These are phyloP conservation scores for Ogataea dorogensis DNA, from an alignment of 805 yeast genomes.

Conservation along the genomic window DNA sequence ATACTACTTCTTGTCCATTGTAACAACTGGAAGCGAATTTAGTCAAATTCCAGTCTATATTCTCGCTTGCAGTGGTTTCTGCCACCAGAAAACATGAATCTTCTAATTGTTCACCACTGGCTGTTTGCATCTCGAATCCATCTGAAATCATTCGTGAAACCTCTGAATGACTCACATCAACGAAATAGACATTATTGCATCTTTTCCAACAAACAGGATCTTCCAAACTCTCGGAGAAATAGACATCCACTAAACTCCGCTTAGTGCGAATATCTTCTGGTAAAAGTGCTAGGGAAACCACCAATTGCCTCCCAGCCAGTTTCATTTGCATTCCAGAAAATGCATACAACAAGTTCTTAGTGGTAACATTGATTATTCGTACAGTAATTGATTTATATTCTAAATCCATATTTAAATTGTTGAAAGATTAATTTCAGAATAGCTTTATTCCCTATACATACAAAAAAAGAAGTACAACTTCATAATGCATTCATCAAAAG, in stretches of 20 bases:
- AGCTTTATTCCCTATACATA: constrained; percentile 6
- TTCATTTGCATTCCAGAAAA: constrained; percentile 1
- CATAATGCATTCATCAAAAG: constrained; percentile 18
- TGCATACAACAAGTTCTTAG: neutral
- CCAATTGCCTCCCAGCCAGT: neutral
- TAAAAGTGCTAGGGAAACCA: neutral
- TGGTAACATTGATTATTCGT: neutral
- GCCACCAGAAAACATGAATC: constrained; percentile 18
- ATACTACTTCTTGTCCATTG: constrained; percentile 7
- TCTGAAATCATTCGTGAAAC: constrained; percentile 5
- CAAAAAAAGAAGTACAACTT: constrained; percentile 7
- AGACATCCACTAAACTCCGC: neutral
- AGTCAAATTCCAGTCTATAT: too few species aligned
- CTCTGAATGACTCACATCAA: neutral
- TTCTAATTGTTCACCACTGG: constrained; percentile 26
- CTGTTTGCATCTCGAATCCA: constrained; percentile 29
- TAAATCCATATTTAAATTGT: constrained; percentile 1
- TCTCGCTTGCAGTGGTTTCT: too few species aligned
- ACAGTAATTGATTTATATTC: constrained; percentile 1
- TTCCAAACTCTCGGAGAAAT: neutral
- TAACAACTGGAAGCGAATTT: neutral
- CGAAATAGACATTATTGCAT: constrained; percentile 1
- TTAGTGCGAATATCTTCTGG: neutral
- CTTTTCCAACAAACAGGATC: constrained; percentile 3
- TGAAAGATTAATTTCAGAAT: constrained; percentile 2